phyloP scores from a whole-genome alignment of 129 eudicot genomes.

The Mikania micrantha region DNA sequence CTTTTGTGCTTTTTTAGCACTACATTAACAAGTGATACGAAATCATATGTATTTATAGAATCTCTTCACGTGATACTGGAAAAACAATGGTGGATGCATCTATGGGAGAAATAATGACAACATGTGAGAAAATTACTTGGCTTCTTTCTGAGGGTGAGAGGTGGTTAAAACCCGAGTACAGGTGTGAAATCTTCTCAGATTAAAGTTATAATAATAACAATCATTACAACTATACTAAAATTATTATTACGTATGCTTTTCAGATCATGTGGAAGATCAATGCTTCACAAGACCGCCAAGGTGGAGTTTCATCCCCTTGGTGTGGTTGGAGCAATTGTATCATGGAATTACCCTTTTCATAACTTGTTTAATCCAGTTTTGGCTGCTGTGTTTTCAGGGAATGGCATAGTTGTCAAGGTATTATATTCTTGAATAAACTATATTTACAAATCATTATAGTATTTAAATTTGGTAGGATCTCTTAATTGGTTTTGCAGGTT shows the following conservation, averaged over 20 bases:
- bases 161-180: constrained; percentile 91
- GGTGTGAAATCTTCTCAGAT: constrained; percentile 34
- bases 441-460: not conserved
- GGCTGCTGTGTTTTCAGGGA: constrained; percentile 94
- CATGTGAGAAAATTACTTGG: constrained; percentile 98
- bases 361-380: constrained; percentile 94
- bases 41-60: constrained; percentile 31
- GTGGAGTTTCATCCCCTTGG: constrained; percentile 97
- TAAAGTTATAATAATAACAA: not conserved
- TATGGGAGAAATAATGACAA: constrained; percentile 96
- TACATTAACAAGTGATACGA: constrained; percentile 6
- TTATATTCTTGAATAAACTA: not conserved
- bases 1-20: not conserved
- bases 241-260: constrained; percentile 6
- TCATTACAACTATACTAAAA: not conserved
- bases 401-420: constrained; percentile 95
- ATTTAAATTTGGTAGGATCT: not conserved
- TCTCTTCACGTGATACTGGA: constrained; percentile 98
- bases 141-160: constrained; percentile 94
- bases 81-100: constrained; percentile 99
- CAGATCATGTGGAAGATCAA: constrained; percentile 92
- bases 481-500: constrained; percentile 45
- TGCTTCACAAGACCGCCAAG: constrained; percentile 85
- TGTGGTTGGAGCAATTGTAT: constrained; percentile 97
- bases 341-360: constrained; percentile 99